phyloP scores from a whole-genome alignment of 78 protist genomes.

The Cavenderia fasciculata region DNA sequence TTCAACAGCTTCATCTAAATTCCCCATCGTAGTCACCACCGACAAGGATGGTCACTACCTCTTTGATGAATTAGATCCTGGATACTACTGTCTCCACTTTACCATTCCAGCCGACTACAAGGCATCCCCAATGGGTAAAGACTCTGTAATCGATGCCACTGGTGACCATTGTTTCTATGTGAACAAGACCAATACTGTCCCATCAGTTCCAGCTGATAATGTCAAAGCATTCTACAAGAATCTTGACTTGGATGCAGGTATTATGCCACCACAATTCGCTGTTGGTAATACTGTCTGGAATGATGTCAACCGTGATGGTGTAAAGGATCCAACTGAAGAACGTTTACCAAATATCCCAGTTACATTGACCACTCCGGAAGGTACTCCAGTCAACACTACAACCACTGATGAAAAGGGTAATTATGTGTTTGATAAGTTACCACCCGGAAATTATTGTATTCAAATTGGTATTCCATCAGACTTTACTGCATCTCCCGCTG shows the following conservation, averaged over 20 bases:
- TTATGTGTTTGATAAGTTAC: neutral
- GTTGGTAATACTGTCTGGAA: slow-evolving; percentile 20
- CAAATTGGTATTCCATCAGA: neutral
- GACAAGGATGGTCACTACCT: slow-evolving; percentile 12
- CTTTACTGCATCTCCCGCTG: neutral
- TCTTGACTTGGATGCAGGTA: slow-evolving; percentile 16
- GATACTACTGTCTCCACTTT: slow-evolving; percentile 12
- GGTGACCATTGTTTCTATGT: neutral
- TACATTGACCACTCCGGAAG: neutral
- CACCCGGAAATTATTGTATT: slow-evolving; percentile 23
- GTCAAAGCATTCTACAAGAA: neutral
- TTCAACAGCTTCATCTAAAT: no score
- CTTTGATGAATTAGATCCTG: slow-evolving; percentile 12
- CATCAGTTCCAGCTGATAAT: neutral
- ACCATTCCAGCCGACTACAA: neutral
- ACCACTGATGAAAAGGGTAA: slow-evolving; percentile 8
- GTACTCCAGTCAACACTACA: neutral
- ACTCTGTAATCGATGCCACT: slow-evolving; percentile 2
- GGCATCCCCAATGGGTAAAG: neutral
- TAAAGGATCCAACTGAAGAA: slow-evolving; percentile 5
- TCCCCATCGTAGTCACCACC: neutral
- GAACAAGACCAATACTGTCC: neutral
- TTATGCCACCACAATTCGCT: neutral
- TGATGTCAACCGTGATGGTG: slow-evolving; percentile 34
- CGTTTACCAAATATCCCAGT: neutral